Percentiles rank a stretch among this genome's conserved stretches.
Conservation (phyloP, 2,329 filamentous ascomycete species). For the Malbranchea zuffiana region DNA sequence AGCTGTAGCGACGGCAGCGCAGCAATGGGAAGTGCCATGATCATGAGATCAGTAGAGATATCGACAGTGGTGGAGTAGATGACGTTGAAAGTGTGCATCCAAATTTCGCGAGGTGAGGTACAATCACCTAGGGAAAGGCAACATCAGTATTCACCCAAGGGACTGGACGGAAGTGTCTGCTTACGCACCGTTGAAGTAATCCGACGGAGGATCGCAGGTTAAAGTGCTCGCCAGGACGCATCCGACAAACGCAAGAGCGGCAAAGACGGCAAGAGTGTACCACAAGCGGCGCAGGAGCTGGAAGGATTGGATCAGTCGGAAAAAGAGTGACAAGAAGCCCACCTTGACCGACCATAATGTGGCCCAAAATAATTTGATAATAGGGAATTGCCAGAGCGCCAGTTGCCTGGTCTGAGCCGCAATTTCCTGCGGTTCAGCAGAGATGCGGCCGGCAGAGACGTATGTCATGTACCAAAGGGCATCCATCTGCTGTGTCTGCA, state of each 20-base stretch:
- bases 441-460: neutral
- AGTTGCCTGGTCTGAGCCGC: neutral
- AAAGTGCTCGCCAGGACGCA: neutral
- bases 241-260: too few relatives aligned
- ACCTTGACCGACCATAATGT: too few relatives aligned
- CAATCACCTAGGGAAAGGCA: neutral
- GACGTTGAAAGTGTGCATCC: neutral
- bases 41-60: conserved; percentile 34
- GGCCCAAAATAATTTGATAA: neutral
- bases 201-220: neutral
- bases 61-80: conserved; percentile 15
- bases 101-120: neutral
- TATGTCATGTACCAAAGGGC: neutral
- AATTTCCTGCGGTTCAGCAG: too few relatives aligned
- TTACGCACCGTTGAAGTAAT: neutral
- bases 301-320: too few relatives aligned
- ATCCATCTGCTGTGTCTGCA: neutral
- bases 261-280: too few relatives aligned
- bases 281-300: too few relatives aligned
- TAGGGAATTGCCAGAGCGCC: neutral
- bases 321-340: too few relatives aligned
- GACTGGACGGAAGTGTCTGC: neutral
- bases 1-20: conserved; percentile 33
- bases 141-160: neutral
- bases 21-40: conserved; percentile 36